These are phyloP conservation scores for Gaeumannomyces sp. DNA, from an alignment of 2,329 filamentous ascomycete species.

Conservation along the genomic window DNA sequence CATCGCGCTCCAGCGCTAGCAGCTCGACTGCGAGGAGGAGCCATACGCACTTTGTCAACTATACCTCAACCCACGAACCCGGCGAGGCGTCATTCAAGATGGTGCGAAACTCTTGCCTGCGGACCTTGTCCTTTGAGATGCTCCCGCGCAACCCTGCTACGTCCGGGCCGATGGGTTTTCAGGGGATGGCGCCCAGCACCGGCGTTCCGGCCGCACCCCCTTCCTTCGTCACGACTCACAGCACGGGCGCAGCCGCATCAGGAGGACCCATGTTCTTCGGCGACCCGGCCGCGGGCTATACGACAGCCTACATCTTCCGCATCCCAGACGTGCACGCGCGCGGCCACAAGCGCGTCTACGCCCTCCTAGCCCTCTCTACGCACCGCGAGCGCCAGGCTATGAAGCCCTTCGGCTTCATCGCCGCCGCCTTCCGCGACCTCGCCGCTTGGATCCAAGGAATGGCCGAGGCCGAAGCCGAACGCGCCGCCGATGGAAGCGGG, in stretches of 20 bases:
- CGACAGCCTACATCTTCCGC: conserved; percentile 64
- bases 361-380: conserved; percentile 59
- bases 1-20: conserved; percentile 44
- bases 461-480: conserved; percentile 57
- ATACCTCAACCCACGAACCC: conserved; percentile 63
- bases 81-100: conserved; percentile 57
- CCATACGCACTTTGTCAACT: conserved; percentile 61
- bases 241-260: conserved; percentile 47
- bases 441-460: conserved; percentile 60
- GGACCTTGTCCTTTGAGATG: conserved; percentile 61
- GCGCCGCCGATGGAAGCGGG: conserved; percentile 33
- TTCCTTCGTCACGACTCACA: conserved; percentile 48
- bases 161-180: conserved; percentile 29
- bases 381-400: conserved; percentile 60
- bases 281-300: conserved; percentile 58
- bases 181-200: conserved; percentile 27
- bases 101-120: conserved; percentile 58
- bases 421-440: conserved; percentile 56
- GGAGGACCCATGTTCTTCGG: conserved; percentile 65
- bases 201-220: conserved; percentile 24
- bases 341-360: conserved; percentile 63
- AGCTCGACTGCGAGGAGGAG: conserved; percentile 27
- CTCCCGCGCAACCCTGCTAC: conserved; percentile 47
- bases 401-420: conserved; percentile 58
- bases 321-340: conserved; percentile 62